Conservation (phyloP, 208 protist genomes). For the Vickermania spadyakhi region DNA sequence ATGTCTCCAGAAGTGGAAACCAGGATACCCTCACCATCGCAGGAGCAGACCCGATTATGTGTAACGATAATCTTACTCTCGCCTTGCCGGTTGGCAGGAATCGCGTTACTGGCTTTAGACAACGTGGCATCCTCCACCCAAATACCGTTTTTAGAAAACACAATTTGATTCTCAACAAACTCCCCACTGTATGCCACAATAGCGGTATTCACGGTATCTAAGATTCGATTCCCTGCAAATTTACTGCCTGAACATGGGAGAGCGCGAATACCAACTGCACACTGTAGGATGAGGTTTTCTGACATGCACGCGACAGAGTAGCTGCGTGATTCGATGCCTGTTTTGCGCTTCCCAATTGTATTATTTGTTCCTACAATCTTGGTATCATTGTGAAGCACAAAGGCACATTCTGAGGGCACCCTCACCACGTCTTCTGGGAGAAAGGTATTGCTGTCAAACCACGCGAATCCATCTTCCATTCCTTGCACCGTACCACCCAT, state of each 20-base stretch:
- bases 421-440: not conserved
- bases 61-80: slow-evolving; percentile 15
- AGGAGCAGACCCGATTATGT: slow-evolving; percentile 51
- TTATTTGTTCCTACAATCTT: slow-evolving; percentile 32
- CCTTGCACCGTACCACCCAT: slow-evolving; percentile 65
- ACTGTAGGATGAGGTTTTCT: slow-evolving; percentile 38
- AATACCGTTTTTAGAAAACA: slow-evolving; percentile 31
- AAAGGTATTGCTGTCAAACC: slow-evolving; percentile 58
- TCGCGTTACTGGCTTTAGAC: slow-evolving; percentile 56
- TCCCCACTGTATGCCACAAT: slow-evolving; percentile 50
- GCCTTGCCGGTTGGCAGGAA: slow-evolving; percentile 29
- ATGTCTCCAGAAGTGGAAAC: slow-evolving; percentile 38
- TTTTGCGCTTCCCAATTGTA: slow-evolving; percentile 28
- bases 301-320: slow-evolving; percentile 30
- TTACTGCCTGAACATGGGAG: slow-evolving; percentile 46
- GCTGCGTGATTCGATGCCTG: slow-evolving; percentile 28
- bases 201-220: slow-evolving; percentile 37
- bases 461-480: slow-evolving; percentile 18
- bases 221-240: slow-evolving; percentile 44
- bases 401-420: not conserved
- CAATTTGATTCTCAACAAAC: slow-evolving; percentile 57
- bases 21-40: slow-evolving; percentile 42
- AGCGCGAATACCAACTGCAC: slow-evolving; percentile 24
- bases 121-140: slow-evolving; percentile 29
- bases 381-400: slow-evolving; percentile 43